Conservation (phyloP, 306 rosid genomes). For the Gynostemma pentaphyllum region DNA sequence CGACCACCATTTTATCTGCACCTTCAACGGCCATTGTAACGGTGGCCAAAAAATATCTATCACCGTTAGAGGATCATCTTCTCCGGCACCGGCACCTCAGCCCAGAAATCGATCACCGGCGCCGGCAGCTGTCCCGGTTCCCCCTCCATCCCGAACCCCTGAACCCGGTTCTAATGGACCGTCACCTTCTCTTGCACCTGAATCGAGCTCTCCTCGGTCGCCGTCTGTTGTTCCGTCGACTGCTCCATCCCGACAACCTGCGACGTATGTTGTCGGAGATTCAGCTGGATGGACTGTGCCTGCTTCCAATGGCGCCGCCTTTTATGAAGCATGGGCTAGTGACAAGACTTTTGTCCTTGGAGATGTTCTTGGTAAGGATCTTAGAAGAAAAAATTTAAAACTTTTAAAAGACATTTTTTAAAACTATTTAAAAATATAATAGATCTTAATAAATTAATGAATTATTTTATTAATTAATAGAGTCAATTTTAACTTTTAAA, state of each 20-base stretch:
- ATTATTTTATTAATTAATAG: too few species aligned
- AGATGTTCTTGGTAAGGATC: not conserved
- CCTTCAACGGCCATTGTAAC: slow-evolving; percentile 11
- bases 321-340: not conserved
- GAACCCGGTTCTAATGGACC: not conserved
- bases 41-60: slow-evolving; percentile 20
- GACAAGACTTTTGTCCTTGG: not conserved
- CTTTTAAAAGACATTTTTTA: too few species aligned
- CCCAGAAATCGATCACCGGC: not conserved
- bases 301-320: not conserved
- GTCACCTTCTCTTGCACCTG: not conserved
- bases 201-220: slow-evolving; percentile 1
- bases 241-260: not conserved
- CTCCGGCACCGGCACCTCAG: not conserved
- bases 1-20: slow-evolving; percentile 20
- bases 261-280: not conserved
- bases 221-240: not conserved
- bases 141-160: not conserved
- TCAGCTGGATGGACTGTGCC: not conserved
- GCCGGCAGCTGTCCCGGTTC: not conserved
- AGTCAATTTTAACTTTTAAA: too few species aligned
- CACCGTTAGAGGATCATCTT: not conserved
- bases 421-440: too few species aligned
- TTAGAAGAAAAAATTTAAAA: too few species aligned
- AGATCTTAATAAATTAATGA: too few species aligned